Conservation (phyloP, 1,284 basidiomycete genomes). For the Golubevia sp. region DNA sequence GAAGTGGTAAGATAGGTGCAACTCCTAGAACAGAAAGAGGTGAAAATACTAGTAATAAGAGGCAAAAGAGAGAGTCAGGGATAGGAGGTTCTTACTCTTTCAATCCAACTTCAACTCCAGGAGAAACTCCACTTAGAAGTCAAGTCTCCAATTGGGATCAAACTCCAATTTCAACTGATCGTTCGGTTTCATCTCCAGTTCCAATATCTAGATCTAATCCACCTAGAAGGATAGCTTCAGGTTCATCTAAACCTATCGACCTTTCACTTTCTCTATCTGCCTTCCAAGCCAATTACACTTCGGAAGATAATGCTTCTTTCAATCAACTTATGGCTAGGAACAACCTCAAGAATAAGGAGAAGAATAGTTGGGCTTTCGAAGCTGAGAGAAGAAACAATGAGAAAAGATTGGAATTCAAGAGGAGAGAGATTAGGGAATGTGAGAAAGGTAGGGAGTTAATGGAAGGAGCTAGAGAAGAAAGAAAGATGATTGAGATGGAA, state of each 20-base stretch:
- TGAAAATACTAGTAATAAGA: background rate
- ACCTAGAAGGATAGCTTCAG: background rate
- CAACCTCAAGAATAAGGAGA: slow-evolving; percentile 25
- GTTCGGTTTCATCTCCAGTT: no score
- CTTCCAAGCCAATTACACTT: slow-evolving; percentile 48
- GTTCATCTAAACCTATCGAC: slow-evolving; percentile 1
- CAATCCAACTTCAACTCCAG: slow-evolving; percentile 5
- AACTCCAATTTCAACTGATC: background rate
- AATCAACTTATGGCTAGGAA: slow-evolving; percentile 36
- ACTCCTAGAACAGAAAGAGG: background rate
- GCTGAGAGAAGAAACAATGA: slow-evolving; percentile 21
- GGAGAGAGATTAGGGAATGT: background rate
- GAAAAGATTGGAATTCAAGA: slow-evolving; percentile 4
- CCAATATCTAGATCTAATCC: no score
- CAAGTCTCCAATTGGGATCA: slow-evolving; percentile 1
- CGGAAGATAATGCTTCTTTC: slow-evolving; percentile 58
- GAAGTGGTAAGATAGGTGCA: slow-evolving; percentile 11
- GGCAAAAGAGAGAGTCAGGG: background rate
- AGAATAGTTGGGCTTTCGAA: slow-evolving; percentile 39
- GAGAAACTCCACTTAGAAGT: slow-evolving; percentile 12
- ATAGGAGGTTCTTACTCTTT: background rate
- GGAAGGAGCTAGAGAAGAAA: background rate
- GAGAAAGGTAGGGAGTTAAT: slow-evolving; percentile 12
- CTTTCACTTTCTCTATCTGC: slow-evolving; percentile 24
- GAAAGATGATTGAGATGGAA: background rate